Conservation (phyloP, 257 asterid genomes). For the Plectranthus barbatus region DNA sequence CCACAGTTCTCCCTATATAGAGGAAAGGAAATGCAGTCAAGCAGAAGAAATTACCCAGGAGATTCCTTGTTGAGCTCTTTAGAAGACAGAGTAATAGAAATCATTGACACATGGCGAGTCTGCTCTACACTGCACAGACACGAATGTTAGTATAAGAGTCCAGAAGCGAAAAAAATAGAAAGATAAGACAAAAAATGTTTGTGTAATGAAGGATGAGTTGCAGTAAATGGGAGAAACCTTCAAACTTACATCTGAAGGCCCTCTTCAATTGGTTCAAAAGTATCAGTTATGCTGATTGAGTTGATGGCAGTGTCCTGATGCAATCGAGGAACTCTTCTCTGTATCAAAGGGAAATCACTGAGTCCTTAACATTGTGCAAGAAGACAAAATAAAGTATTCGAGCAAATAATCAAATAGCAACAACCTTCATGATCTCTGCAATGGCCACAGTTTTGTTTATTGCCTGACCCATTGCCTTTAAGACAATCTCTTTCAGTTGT, state of each 20-base stretch:
- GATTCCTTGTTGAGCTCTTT: slow-evolving; percentile 81
- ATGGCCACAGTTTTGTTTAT: slow-evolving; percentile 84
- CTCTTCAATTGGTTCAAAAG: slow-evolving; percentile 97
- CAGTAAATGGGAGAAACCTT: neutral
- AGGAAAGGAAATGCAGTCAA: neutral
- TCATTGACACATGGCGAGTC: slow-evolving; percentile 95
- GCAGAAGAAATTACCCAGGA: slow-evolving; percentile 60
- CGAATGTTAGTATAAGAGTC: neutral
- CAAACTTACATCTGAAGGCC: slow-evolving; percentile 84
- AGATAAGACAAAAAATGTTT: neutral
- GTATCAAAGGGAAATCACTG: slow-evolving; percentile 14
- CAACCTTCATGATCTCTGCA: slow-evolving; percentile 77
- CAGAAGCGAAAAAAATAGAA: neutral
- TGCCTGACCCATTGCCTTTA: slow-evolving; percentile 98
- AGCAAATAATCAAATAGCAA: slow-evolving; percentile 1
- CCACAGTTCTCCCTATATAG: neutral
- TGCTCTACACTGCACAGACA: slow-evolving; percentile 84
- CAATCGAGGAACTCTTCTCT: slow-evolving; percentile 77
- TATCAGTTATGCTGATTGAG: slow-evolving; percentile 83
- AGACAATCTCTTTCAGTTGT: slow-evolving; percentile 65
- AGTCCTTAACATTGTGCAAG: neutral
- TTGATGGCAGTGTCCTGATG: slow-evolving; percentile 87
- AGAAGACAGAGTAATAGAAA: slow-evolving; percentile 73
- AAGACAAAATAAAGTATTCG: neutral
- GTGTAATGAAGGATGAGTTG: neutral